phyloP scores from a whole-genome alignment of 1,284 basidiomycete species.

The Leccinum holopus region DNA sequence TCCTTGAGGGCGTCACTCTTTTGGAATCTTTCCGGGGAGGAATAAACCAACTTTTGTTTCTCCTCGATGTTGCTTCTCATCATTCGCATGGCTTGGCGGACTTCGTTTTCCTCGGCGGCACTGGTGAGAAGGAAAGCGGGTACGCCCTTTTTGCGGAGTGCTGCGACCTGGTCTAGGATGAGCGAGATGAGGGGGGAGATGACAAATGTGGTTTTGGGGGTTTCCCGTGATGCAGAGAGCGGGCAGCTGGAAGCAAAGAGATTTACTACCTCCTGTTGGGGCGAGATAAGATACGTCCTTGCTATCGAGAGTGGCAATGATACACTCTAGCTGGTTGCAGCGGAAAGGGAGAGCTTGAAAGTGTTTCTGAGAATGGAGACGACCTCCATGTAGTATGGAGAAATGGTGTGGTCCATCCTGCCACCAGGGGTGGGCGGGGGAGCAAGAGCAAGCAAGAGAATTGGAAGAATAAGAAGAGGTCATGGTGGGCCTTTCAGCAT shows the following conservation, averaged over 20 bases:
- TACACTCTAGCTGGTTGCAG: slow-evolving; percentile 84
- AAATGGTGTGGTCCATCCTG: slow-evolving; percentile 6
- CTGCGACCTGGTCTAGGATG: no score
- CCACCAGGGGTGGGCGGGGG: background rate
- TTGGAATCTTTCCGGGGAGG: slow-evolving; percentile 91
- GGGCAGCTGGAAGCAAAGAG: slow-evolving; percentile 84
- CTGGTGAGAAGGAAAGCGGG: no score
- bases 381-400: slow-evolving; percentile 58
- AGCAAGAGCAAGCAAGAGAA: slow-evolving; percentile 1
- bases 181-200: no score
- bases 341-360: slow-evolving; percentile 78
- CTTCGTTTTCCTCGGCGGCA: slow-evolving; percentile 46
- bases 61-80: slow-evolving; percentile 39
- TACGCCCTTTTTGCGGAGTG: no score
- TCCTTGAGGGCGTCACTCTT: slow-evolving; percentile 58
- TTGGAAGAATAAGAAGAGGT: slow-evolving; percentile 7
- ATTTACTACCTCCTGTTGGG: slow-evolving; percentile 97
- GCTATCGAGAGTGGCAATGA: slow-evolving; percentile 77
- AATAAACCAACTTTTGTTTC: slow-evolving; percentile 74
- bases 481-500: slow-evolving; percentile 5
- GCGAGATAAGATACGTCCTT: slow-evolving; percentile 93
- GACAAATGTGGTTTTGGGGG: no score
- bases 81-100: slow-evolving; percentile 41
- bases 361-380: slow-evolving; percentile 57
- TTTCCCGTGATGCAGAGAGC: slow-evolving; percentile 75